Base-by-base conservation (phyloP, 495 filamentous ascomycete species). In the Chaetomidium leptoderma region DNA sequence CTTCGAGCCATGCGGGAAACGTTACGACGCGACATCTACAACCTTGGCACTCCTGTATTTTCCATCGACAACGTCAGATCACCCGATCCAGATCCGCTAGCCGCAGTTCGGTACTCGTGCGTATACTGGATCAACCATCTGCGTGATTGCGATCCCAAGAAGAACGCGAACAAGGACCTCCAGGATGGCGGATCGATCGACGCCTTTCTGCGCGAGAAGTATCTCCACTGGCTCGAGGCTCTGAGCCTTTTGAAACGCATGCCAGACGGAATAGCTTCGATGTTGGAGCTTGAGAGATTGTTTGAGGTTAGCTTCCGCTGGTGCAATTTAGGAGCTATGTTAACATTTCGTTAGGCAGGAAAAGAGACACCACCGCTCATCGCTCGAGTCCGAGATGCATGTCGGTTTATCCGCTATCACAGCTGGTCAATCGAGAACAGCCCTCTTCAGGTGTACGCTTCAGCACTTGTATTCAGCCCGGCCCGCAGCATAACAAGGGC, bases 161-260 rank as follows among this genome's bases (percentile, higher is more conserved):
- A 40, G n/a, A 44, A 44, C n/a, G 39, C 53, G 3, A 35, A 44
- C 4, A 32, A n/a, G 16, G 26, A 33, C 40, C 27, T 71, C 6
- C 39, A 54, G 32, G 50, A 70, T 51, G 32, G 60, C 13, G 58
- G 35, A 40, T 6, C 16, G 48, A 26, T 59, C 7, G 48, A 48
- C 9, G 1, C 43, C 17, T 21, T 44, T 30, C 4, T 30, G 11
- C 52, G 36, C 26, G 2, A 26, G 49, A 49, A 39, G 47, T 62
- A 44, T 58, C 60, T 81, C 21, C 65, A 56, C 52, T 60, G 58
- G 58, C 45, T 60, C 24, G 45, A 60, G 33, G 51, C 45, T 36
- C 45, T 60, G 75, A 68, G 68, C 53, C 58, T 72, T 26, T 32
- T 76, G 9, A 63, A 65, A 9, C 43, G 58, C 46, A 58, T 59